Evolutionary conservation across 1,284 basidiomycete genomes (phyloP).

Genomic region (Tilletia setariae): DNA sequence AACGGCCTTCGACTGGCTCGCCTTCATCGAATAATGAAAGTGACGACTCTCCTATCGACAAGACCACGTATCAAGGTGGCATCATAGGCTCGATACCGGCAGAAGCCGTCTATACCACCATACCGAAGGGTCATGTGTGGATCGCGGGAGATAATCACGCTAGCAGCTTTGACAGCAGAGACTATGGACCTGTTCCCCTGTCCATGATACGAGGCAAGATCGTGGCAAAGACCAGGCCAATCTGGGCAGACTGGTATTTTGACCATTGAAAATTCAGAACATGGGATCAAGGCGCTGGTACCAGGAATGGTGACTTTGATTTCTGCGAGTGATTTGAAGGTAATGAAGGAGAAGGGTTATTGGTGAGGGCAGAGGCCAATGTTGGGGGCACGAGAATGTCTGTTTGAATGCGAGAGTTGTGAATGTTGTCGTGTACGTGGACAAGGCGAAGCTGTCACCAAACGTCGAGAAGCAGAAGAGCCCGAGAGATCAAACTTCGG

Average conservation of each 20-base stretch:
- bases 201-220: slow-evolving; percentile 75
- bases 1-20: background rate
- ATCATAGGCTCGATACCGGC: background rate
- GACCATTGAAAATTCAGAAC: background rate
- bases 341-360: background rate
- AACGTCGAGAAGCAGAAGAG: too few relatives aligned
- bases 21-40: background rate
- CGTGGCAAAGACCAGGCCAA: slow-evolving; percentile 66
- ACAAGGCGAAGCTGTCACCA: too few relatives aligned
- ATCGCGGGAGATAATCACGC: slow-evolving; percentile 82
- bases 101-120: slow-evolving; percentile 21
- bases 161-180: slow-evolving; percentile 78
- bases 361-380: too few relatives aligned
- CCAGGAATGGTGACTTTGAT: too few relatives aligned
- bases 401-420: too few relatives aligned
- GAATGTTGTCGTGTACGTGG: too few relatives aligned
- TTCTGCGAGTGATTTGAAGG: background rate
- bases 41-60: background rate
- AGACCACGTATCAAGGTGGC: slow-evolving; percentile 18
- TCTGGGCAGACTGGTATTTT: background rate
- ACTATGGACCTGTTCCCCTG: slow-evolving; percentile 86
- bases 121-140: slow-evolving; percentile 64
- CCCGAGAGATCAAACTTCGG: too few relatives aligned
- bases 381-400: too few relatives aligned
- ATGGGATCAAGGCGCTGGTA: too few relatives aligned